Evolutionary conservation across 2,329 filamentous ascomycete species (phyloP).

Genomic region (Hymenoscyphus infarciens): DNA sequence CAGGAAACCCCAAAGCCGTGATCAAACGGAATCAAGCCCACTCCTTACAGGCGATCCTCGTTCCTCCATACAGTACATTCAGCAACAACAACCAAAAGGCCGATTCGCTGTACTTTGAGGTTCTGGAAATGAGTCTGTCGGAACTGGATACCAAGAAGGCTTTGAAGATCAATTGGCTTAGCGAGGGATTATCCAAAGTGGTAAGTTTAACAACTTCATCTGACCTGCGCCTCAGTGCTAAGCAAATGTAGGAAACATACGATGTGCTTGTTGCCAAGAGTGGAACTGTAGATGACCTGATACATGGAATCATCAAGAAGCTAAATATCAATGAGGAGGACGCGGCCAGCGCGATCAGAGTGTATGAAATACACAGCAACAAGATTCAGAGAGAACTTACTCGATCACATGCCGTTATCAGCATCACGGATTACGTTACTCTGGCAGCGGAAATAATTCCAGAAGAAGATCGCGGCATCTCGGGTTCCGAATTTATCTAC

Average conservation of each 20-base stretch:
- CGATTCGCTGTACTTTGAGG: conserved; percentile 86
- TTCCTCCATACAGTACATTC: conserved; percentile 68
- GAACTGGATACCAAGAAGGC: conserved; percentile 92
- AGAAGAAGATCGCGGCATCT: conserved; percentile 61
- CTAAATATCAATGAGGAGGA: conserved; percentile 71
- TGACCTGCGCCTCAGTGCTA: conserved; percentile 25
- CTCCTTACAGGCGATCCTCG: conserved; percentile 76
- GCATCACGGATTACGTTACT: conserved; percentile 80
- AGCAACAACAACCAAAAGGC: conserved; percentile 65
- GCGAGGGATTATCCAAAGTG: conserved; percentile 89
- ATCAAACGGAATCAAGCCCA: conserved; percentile 67
- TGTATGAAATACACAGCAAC: conserved; percentile 79
- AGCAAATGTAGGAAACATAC: conserved; percentile 58
- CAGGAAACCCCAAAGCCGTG: conserved; percentile 70
- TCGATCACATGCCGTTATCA: conserved; percentile 68
- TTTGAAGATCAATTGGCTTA: conserved; percentile 78
- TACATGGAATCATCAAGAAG: conserved; percentile 75
- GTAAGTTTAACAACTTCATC: conserved; percentile 44
- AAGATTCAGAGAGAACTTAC: conserved; percentile 79
- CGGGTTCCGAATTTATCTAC: conserved; percentile 61
- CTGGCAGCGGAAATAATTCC: conserved; percentile 80
- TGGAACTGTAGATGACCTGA: conserved; percentile 73
- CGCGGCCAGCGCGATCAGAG: conserved; percentile 65
- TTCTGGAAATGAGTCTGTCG: conserved; percentile 88
- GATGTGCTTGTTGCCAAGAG: conserved; percentile 88